These are phyloP conservation scores for Edaphochlamys debaryana DNA, from an alignment of 139 green algal species.

Conservation along the genomic window DNA sequence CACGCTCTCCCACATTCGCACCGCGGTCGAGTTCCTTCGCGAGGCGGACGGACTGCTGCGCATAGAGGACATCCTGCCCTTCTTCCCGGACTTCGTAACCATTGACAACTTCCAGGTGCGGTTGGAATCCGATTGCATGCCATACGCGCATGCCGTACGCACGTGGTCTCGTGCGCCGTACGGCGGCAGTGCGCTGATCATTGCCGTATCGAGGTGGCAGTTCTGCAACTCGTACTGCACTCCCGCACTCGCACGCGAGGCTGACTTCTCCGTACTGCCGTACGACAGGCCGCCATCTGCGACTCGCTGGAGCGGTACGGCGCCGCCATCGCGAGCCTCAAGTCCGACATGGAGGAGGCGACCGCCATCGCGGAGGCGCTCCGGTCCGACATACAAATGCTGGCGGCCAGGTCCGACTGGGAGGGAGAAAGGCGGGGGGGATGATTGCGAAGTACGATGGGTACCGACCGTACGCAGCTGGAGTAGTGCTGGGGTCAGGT, in stretches of 20 bases:
- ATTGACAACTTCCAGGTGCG: slow-evolving; percentile 94
- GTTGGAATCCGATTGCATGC: no score
- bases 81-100: slow-evolving; percentile 96
- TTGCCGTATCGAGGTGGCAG: no score
- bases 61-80: slow-evolving; percentile 96
- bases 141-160: no score
- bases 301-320: slow-evolving; percentile 91
- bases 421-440: background rate
- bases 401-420: slow-evolving; percentile 42
- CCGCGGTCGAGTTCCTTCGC: slow-evolving; percentile 77
- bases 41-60: slow-evolving; percentile 83
- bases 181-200: background rate
- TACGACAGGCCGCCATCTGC: slow-evolving; percentile 85
- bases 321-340: slow-evolving; percentile 79
- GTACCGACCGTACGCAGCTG: no score
- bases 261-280: no score
- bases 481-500: no score
- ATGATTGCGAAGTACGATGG: no score
- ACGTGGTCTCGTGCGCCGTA: no score
- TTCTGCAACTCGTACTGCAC: no score
- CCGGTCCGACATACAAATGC: slow-evolving; percentile 58
- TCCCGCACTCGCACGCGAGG: no score
- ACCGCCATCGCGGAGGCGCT: slow-evolving; percentile 77
- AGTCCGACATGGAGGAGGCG: slow-evolving; percentile 78
- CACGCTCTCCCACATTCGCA: slow-evolving; percentile 55